Percentiles rank a stretch among this genome's conserved stretches.
Evolutionary conservation across 1,139 yeast species (phyloP).

Genomic region (Geotrichum histeridarum): DNA sequence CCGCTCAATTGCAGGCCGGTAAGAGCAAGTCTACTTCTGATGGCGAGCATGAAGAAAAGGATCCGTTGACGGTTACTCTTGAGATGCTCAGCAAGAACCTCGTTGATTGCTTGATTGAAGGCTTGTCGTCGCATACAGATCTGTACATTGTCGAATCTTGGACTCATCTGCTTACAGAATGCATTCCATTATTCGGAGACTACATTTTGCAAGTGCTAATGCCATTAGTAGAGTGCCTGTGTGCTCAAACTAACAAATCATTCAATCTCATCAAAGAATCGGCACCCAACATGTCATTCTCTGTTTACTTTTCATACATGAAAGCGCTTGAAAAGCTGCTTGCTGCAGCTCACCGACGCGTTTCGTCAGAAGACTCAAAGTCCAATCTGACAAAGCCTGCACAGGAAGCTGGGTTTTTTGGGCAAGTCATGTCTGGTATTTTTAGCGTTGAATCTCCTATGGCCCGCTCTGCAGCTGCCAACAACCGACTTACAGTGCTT

Average conservation of each 20-base stretch:
- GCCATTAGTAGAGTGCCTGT: conserved; percentile 48
- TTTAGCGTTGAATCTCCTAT: conserved; percentile 73
- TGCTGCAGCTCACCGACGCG: conserved; percentile 51
- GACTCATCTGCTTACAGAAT: conserved; percentile 44
- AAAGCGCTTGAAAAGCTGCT: conserved; percentile 65
- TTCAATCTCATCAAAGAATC: conserved; percentile 35
- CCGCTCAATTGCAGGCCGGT: conserved; percentile 6
- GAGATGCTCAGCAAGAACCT: conserved; percentile 19
- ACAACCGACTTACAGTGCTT: conserved; percentile 51
- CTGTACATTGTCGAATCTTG: conserved; percentile 46
- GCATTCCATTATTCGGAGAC: conserved; percentile 48
- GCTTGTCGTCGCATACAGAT: conserved; percentile 34
- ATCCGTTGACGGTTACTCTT: conserved; percentile 10
- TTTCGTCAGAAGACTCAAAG: conserved; percentile 39
- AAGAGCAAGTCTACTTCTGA: background rate
- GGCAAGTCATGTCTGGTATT: conserved; percentile 79
- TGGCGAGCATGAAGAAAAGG: conserved; percentile 11
- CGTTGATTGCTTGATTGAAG: conserved; percentile 39
- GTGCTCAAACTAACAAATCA: conserved; percentile 43
- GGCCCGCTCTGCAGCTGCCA: conserved; percentile 49
- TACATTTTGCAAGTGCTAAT: conserved; percentile 50
- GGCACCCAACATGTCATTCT: conserved; percentile 22
- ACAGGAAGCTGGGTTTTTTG: conserved; percentile 56
- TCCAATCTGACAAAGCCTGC: conserved; percentile 10
- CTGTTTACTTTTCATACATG: conserved; percentile 46